A percentile compares a stretch with the other conserved stretches of the same genome.
Evolutionary conservation across 257 asterid species (phyloP).

Genomic region (Nicotiana noctiflora): DNA sequence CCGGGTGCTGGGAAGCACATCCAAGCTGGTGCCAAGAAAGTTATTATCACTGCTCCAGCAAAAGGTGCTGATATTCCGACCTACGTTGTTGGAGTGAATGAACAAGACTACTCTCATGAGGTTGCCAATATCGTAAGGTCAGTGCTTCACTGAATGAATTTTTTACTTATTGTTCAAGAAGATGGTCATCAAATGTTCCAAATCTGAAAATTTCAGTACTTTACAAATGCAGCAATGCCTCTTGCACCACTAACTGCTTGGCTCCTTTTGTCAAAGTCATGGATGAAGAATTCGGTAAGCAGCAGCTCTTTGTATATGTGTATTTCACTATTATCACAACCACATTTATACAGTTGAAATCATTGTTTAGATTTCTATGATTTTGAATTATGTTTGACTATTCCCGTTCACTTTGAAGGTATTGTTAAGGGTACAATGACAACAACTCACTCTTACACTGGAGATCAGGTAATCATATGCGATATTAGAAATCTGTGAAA

Average conservation of each 20-base stretch:
- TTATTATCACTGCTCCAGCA: constrained; percentile 91
- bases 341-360: not conserved
- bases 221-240: constrained; percentile 66
- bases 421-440: constrained; percentile 98
- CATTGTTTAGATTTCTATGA: not conserved
- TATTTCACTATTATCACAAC: too few species aligned
- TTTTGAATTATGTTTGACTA: not conserved
- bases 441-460: constrained; percentile 95
- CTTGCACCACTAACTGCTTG: constrained; percentile 95
- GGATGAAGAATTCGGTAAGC: constrained; percentile 80
- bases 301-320: not conserved
- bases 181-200: not conserved
- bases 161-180: not conserved
- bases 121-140: constrained; percentile 80
- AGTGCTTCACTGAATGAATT: not conserved
- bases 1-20: constrained; percentile 98
- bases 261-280: constrained; percentile 87
- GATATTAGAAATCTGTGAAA: not conserved
- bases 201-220: not conserved
- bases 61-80: constrained; percentile 95
- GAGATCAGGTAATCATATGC: constrained; percentile 62
- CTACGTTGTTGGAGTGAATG: constrained; percentile 85
- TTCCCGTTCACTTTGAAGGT: constrained; percentile 38
- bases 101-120: constrained; percentile 68
- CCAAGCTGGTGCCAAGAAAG: constrained; percentile 98